Conservation (phyloP, 2,329 filamentous ascomycete genomes). For the Onygenales sp. region DNA sequence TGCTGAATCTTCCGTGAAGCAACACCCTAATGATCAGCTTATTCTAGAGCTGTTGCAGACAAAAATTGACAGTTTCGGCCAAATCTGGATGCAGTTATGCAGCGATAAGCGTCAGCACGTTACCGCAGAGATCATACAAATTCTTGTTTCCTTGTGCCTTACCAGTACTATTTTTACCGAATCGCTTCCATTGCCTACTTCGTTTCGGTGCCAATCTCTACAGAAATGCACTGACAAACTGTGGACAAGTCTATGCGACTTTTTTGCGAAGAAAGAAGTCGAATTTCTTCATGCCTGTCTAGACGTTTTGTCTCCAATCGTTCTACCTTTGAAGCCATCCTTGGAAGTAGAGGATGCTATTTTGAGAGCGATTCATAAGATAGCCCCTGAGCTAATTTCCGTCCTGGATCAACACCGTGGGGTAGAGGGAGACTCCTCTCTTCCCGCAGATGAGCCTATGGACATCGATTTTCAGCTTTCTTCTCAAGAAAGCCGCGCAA, state of each 20-base stretch:
- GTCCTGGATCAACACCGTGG: constrained; percentile 22
- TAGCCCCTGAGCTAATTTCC: constrained; percentile 21
- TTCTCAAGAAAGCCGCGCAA: constrained; percentile 15
- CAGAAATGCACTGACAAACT: constrained; percentile 19
- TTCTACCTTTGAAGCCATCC: constrained; percentile 15
- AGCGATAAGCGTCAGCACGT: constrained; percentile 36
- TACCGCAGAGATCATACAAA: constrained; percentile 41
- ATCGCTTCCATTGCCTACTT: constrained; percentile 24
- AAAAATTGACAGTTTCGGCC: constrained; percentile 36
- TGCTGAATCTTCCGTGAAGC: constrained; percentile 18
- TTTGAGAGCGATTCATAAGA: constrained; percentile 15
- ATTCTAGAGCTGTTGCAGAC: constrained; percentile 38
- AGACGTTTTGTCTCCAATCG: constrained; percentile 25
- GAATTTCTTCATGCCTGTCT: constrained; percentile 23
- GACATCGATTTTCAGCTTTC: constrained; percentile 33
- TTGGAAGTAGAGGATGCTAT: constrained; percentile 13
- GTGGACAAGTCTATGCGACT: constrained; percentile 27
- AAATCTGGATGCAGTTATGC: constrained; percentile 34
- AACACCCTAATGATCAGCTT: constrained; percentile 24
- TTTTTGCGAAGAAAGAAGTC: constrained; percentile 19
- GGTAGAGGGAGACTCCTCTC: constrained; percentile 11
- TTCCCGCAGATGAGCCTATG: constrained; percentile 26
- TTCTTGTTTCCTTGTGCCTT: constrained; percentile 41
- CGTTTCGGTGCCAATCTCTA: constrained; percentile 20
- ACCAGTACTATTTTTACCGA: constrained; percentile 28